Evolutionary conservation across 495 filamentous ascomycete species (phyloP), one percentile per base, ranked within the genome.

Genomic region (Podospora sp.): DNA sequence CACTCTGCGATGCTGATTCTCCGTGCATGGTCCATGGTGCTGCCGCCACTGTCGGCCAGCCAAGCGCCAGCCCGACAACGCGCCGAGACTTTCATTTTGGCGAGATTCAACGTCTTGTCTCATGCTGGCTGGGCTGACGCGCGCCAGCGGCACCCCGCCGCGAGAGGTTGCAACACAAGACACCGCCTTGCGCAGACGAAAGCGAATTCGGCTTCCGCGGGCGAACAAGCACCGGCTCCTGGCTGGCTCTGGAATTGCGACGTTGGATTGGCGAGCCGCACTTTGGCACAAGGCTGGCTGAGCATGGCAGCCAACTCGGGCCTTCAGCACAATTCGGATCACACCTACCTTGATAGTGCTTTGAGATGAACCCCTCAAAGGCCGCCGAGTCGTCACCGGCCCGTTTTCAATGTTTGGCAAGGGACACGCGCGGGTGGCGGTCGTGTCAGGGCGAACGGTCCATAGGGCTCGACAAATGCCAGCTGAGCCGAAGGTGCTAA

Each of bases 241-340:
- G 29, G 29, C 29, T 33, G 40, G 40, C 12, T 6, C 14, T 55
- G 20, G 52, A 9, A 9, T 55, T 26, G 52, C 52, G 52, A 55
- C 25, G n/a, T 22, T 16, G 25, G 56, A 59, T 59, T 59, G 56
- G 56, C 56, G 25, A 59, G 49, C 56, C 9, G 25, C 14, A n/a
- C 26, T 36, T 58, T 29, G 52, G 49, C 51, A 56, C 52, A 65
- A 50, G 63, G 63, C 63, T 65, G 52, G 63, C 63, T 65, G 63
- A 63, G 24, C 40, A 18, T 46, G 9, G 40, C 40, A 46, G 40
- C 40, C 40, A 46, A 6, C 40, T 46, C 40, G 40, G 2, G 40
- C 14, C 11, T 46, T 18, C 5, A 46, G 40, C 40, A 46, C 40
- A 46, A 14, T 18, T 46, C 40, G 40, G 40, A 46, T 14, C 40